Evolutionary conservation across 2,329 filamentous ascomycete species (phyloP), one percentile per base, ranked within the genome.

Genomic region (Talaromyces rugulosus): DNA sequence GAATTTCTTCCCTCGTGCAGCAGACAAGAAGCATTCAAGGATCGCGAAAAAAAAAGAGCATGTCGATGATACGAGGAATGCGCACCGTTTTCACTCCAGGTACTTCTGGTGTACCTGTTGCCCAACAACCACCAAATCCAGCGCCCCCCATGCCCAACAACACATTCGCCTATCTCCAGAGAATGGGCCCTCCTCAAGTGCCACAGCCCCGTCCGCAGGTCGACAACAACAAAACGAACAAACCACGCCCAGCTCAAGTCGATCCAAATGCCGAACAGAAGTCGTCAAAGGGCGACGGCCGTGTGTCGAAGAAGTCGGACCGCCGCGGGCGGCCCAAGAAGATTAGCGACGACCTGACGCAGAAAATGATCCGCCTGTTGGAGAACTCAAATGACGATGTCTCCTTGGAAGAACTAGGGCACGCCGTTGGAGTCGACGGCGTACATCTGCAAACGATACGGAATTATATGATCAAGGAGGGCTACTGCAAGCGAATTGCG

Each of bases 391-490:
- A 55, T 40, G 58, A 54, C 3, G 55, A 61, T 30, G 50, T 65
- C 18, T 63, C 61, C 4, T 58, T 61, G 61, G 63, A 62, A 60
- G 61, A 64, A 34, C 55, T 65, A 23, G 63, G 62, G 4, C 58
- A 64, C 16, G 57, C 62, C 4, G 61, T 65, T 18, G 63, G 63
- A n/a, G 63, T 64, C 11, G 60, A 62, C 28, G 63, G 63, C 50
- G 63, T 64, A 30, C 63, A 64, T 61, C 23, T 64, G 33, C 63
- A 64, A 54, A 64, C 63, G 2, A 64, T 64, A 28, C 63, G 63
- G 12, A 64, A 64, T 40, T 58, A 64, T 23, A 64, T 64, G 63
- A 59, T 64, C 60, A 64, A 62, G 28, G 63, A 64, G 34, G 63
- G 63, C 3, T 64, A 64, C 36, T 64, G 63, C 54, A 64, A 64